A percentile compares a stretch with the other conserved stretches of the same genome.
Conservation (phyloP, 2,329 filamentous ascomycete species). For the Fusarium burgessii region DNA sequence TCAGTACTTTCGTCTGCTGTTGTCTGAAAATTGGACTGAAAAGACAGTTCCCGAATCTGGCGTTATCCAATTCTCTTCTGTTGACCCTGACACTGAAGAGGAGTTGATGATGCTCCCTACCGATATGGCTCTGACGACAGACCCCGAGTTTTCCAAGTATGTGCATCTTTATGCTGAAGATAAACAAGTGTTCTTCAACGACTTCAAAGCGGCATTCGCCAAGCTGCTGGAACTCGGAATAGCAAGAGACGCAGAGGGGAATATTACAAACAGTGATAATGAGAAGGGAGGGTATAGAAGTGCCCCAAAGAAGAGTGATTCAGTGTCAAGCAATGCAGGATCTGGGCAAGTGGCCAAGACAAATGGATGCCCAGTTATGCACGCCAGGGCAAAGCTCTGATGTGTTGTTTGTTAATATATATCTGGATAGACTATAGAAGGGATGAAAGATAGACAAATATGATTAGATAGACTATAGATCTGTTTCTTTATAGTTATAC, state of each 20-base stretch:
- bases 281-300: constrained; percentile 5
- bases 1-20: constrained; percentile 12
- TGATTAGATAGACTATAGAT: not conserved
- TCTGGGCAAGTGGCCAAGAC: not conserved
- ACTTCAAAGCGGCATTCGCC: constrained; percentile 1
- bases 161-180: constrained; percentile 2
- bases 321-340: not conserved
- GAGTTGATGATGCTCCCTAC: constrained; percentile 19
- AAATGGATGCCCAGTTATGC: constrained; percentile 4
- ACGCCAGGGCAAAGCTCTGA: not conserved
- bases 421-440: not conserved
- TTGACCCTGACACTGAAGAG: constrained; percentile 8
- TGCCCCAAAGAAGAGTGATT: constrained; percentile 13
- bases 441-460: not conserved
- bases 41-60: constrained; percentile 11
- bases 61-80: not conserved
- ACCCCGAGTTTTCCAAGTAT: constrained; percentile 7
- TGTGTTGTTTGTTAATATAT: not conserved
- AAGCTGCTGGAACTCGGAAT: constrained; percentile 12
- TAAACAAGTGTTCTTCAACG: constrained; percentile 5
- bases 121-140: constrained; percentile 9
- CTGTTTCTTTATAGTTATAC: not conserved
- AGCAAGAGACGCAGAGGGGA: not conserved
- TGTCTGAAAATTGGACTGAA: constrained; percentile 1
- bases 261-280: not conserved